These are phyloP conservation scores for Penicillium nordicum DNA, from an alignment of 2,329 filamentous ascomycete species.

Conservation along the genomic window DNA sequence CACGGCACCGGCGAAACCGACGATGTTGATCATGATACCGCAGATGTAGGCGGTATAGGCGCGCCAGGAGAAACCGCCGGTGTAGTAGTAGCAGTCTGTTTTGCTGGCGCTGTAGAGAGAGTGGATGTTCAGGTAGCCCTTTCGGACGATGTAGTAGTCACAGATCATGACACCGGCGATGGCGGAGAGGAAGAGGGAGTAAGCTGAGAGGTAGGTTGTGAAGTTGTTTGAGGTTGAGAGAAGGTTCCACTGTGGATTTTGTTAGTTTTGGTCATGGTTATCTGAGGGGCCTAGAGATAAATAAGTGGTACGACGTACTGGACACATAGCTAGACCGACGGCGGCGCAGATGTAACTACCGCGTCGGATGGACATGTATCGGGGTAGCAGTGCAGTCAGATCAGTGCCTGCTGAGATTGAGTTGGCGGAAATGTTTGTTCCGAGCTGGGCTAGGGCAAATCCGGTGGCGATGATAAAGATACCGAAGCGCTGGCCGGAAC, in stretches of 20 bases:
- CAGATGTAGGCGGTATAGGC: conserved; percentile 78
- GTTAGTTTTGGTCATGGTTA: conserved; percentile 10
- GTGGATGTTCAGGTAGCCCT: conserved; percentile 73
- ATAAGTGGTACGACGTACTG: conserved; percentile 45
- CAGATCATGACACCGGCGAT: conserved; percentile 87
- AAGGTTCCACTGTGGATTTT: conserved; percentile 55
- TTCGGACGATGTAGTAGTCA: conserved; percentile 85
- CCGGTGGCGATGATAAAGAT: conserved; percentile 69
- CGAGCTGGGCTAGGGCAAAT: conserved; percentile 75
- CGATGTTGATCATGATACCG: conserved; percentile 85
- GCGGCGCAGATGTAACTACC: conserved; percentile 81
- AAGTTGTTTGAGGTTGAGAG: conserved; percentile 74
- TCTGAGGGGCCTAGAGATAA: not conserved
- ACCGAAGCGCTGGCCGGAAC: conserved; percentile 66
- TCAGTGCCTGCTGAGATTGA: conserved; percentile 80
- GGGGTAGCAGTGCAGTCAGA: conserved; percentile 74
- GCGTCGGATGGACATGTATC: conserved; percentile 78
- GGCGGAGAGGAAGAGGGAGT: conserved; percentile 89
- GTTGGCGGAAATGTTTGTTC: conserved; percentile 85
- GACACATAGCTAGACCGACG: conserved; percentile 80
- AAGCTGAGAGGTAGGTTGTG: conserved; percentile 86
- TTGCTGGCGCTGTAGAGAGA: conserved; percentile 71
- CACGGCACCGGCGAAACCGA: conserved; percentile 82
- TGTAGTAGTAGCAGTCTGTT: conserved; percentile 66
- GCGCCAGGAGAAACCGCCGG: conserved; percentile 73